A percentile compares a stretch with the other conserved stretches of the same genome.
Conservation (phyloP, 257 asterid species). For the Solanum tacnaense region DNA sequence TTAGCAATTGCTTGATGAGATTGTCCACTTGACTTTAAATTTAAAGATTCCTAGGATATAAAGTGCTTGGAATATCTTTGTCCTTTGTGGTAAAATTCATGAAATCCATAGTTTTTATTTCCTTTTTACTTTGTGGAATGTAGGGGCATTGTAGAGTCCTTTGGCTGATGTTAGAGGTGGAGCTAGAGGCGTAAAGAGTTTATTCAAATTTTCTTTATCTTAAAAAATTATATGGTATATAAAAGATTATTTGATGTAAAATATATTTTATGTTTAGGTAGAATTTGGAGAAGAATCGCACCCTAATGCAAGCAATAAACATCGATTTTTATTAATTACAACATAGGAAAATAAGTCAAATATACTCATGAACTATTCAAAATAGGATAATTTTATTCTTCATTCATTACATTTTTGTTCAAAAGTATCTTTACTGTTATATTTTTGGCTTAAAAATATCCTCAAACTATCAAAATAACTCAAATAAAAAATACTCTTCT, state of each 20-base stretch:
- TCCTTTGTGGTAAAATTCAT: background rate
- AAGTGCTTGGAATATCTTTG: background rate
- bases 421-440: background rate
- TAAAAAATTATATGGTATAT: background rate
- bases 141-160: background rate
- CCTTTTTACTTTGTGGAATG: background rate
- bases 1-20: background rate
- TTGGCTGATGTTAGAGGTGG: background rate
- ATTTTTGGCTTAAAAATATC: background rate
- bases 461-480: background rate
- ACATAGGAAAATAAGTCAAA: too few relatives aligned
- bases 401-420: background rate
- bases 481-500: background rate
- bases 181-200: background rate
- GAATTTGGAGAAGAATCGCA: background rate
- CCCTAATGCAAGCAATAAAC: background rate
- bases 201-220: background rate
- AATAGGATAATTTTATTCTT: background rate
- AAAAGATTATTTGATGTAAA: background rate
- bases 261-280: background rate
- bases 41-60: background rate
- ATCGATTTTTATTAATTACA: too few relatives aligned
- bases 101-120: background rate
- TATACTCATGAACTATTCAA: too few relatives aligned
- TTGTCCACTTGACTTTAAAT: background rate